Evolutionary conservation across 345 rosid species (phyloP).

Genomic region (Salix koriyanagi): DNA sequence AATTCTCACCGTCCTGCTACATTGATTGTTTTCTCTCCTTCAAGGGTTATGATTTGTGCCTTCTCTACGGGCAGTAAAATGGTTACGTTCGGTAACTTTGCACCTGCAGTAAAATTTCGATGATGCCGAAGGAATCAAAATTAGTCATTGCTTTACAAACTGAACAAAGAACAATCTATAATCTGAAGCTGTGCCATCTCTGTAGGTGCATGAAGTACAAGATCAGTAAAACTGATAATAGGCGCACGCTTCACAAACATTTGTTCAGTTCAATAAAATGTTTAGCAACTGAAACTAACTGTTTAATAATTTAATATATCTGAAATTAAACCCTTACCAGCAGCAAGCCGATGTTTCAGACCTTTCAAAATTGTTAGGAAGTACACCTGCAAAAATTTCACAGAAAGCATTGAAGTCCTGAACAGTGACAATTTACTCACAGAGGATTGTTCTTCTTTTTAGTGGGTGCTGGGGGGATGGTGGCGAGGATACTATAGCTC

Average conservation of each 20-base stretch:
- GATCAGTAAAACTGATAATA: too few species aligned
- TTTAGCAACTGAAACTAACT: not conserved
- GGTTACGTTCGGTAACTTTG: constrained; percentile 65
- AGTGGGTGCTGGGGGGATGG: too few species aligned
- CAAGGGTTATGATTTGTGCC: constrained; percentile 38
- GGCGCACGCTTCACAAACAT: not conserved
- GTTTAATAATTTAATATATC: not conserved
- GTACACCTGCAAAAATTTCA: constrained; percentile 61
- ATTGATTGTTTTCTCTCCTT: constrained; percentile 57
- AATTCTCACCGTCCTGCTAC: constrained; percentile 63
- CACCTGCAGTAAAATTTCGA: constrained; percentile 42
- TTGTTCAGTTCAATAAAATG: not conserved
- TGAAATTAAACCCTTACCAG: constrained; percentile 44
- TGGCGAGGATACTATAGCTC: too few species aligned
- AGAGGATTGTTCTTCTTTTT: too few species aligned
- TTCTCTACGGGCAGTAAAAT: constrained; percentile 59
- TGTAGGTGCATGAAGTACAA: not conserved
- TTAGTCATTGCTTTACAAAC: constrained; percentile 1
- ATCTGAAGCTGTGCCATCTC: not conserved
- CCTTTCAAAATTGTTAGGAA: constrained; percentile 73
- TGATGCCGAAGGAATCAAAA: constrained; percentile 1
- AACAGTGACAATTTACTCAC: not conserved
- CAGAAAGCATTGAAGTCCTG: constrained; percentile 1
- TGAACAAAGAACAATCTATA: not conserved
- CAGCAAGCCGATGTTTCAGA: constrained; percentile 92